Conservation (phyloP, 306 rosid species). For the Gillenia trifoliata region DNA sequence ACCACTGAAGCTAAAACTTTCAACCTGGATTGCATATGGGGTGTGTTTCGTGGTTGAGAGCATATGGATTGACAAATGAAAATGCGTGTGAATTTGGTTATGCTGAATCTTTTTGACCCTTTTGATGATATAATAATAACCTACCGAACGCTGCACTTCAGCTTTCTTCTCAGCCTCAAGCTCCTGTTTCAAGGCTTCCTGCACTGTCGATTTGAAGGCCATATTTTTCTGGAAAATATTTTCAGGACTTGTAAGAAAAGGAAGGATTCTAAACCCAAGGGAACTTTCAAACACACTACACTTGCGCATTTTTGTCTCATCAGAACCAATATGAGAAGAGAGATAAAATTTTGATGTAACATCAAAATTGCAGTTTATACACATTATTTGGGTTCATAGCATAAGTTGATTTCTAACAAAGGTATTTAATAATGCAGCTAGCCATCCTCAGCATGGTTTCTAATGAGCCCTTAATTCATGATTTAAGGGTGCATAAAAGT, state of each 20-base stretch:
- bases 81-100: not conserved
- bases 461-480: not conserved
- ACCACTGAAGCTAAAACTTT: constrained; percentile 3
- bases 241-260: constrained; percentile 23
- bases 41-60: not conserved
- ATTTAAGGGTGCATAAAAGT: not conserved
- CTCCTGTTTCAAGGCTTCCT: constrained; percentile 53
- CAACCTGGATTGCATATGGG: not conserved
- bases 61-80: not conserved
- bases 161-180: constrained; percentile 47
- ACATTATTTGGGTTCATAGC: no score
- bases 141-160: constrained; percentile 38
- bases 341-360: not conserved
- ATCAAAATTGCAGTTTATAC: not conserved
- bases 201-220: constrained; percentile 35
- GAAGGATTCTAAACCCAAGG: not conserved
- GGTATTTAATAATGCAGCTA: not conserved
- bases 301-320: not conserved
- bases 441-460: not conserved
- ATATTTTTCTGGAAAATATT: constrained; percentile 46
- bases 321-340: not conserved
- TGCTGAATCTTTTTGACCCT: not conserved
- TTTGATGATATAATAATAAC: constrained; percentile 14
- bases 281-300: not conserved
- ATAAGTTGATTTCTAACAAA: not conserved